Evolutionary conservation across 257 asterid genomes (phyloP), one percentile per base, ranked within the genome.

Genomic region (Solanum habrochaites): DNA sequence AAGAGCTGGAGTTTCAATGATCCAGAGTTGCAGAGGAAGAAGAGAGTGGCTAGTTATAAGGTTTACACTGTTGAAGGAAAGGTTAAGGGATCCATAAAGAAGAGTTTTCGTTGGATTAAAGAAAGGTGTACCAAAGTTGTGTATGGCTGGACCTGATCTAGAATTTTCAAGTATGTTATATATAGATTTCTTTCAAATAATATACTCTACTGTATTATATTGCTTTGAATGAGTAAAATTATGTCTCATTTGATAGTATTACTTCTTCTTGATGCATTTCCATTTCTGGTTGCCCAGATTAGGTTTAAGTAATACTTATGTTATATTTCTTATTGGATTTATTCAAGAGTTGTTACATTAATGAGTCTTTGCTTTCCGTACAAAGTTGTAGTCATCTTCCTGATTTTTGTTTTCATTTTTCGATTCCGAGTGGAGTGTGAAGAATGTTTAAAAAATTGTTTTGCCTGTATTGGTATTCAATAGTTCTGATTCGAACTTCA

Each of bases 11-110:
- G 89, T 49, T 82, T 87, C 3, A 39, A 12, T 82, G 87, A 82
- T 60, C 84, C 84, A n/a, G 87, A 87, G 35, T 16, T 82, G 60
- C 86, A 70, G n/a, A 87, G 87, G 87, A 87, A 87, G 74, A 87
- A 83, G 40, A 87, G 87, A 73, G 87, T 87, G 18, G 89, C 87
- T 66, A 49, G 87, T 42, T 87, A 82, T 60, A 87, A 87, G 66
- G 83, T 31, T 14, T 87, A 87, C 74, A 32, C 75, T 23, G 89
- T 87, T 83, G 87, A 82, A 52, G 87, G 83, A 25, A 69, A 87
- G 62, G 66, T 87, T 8, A 82, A 82, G 35, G 87, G 84, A 15
- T 69, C 87, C 18, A 27, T 87, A 3, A 87, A 86, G 66, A 82
- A 82, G 75, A 83, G 87, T 29, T 83, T 67, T 37, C 75, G 83